These are phyloP conservation scores for Hanseniaspora singularis DNA, from an alignment of 805 yeast genomes.

Conservation along the genomic window DNA sequence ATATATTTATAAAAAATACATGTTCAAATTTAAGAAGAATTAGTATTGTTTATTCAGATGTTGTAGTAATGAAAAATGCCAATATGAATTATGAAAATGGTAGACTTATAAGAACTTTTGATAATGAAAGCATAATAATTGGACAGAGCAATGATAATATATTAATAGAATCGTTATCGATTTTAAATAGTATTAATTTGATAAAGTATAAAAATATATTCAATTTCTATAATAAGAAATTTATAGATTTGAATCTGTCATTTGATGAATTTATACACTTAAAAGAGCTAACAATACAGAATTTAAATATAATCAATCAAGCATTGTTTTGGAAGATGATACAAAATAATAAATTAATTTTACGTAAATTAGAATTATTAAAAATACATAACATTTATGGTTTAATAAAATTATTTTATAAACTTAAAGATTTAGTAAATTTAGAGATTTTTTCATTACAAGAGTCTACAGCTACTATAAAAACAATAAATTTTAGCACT, in stretches of 20 bases:
- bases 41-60: neutral
- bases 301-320: slow-evolving; percentile 4
- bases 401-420: neutral
- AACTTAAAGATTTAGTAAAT: slow-evolving; percentile 1
- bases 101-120: neutral
- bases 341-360: neutral
- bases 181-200: neutral
- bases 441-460: slow-evolving; percentile 10
- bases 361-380: neutral
- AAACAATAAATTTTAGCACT: neutral
- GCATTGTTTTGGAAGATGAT: neutral
- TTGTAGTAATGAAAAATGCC: slow-evolving; percentile 1
- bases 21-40: neutral
- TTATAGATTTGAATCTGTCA: neutral
- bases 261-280: slow-evolving; percentile 3
- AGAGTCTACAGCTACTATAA: neutral
- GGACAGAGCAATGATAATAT: neutral
- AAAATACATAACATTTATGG: neutral
- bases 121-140: neutral
- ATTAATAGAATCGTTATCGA: neutral
- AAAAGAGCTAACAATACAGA: neutral
- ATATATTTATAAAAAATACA: neutral
- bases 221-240: slow-evolving; percentile 1
- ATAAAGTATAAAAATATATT: neutral
- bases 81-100: neutral